Evolutionary conservation across 805 yeast genomes (phyloP).

Genomic region (Yamadazyma paraphyllophila): DNA sequence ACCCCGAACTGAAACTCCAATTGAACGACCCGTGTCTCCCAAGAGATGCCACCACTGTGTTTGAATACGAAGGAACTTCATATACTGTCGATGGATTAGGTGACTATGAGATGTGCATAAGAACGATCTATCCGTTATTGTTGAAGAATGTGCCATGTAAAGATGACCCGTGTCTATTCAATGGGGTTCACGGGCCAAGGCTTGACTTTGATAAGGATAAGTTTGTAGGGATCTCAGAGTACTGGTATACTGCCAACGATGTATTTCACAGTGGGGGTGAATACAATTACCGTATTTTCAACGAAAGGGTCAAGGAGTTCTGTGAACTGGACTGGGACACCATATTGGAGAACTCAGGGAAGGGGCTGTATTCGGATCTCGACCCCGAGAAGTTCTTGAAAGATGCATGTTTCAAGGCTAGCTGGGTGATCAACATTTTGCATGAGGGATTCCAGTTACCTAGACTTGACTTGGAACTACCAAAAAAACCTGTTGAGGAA

Average conservation of each 20-base stretch:
- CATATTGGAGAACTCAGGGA: constrained; percentile 46
- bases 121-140: constrained; percentile 70
- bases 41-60: constrained; percentile 49
- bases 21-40: constrained; percentile 83
- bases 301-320: constrained; percentile 61
- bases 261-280: constrained; percentile 86
- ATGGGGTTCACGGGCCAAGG: constrained; percentile 92
- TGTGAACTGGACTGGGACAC: constrained; percentile 76
- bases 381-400: constrained; percentile 50
- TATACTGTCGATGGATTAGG: constrained; percentile 74
- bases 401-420: constrained; percentile 89
- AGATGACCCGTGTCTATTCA: constrained; percentile 88
- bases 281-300: constrained; percentile 72
- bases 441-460: constrained; percentile 95
- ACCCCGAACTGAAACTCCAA: constrained; percentile 12
- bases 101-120: constrained; percentile 69
- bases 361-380: constrained; percentile 59
- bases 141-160: constrained; percentile 77
- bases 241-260: constrained; percentile 96
- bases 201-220: constrained; percentile 76
- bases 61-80: constrained; percentile 43
- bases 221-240: constrained; percentile 92
- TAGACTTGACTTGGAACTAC: constrained; percentile 53
- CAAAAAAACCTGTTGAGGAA: constrained; percentile 24
- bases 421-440: constrained; percentile 86